A percentile compares a stretch with the other conserved stretches of the same genome.
These are phyloP conservation scores for Talaromyces sp. DNA, from an alignment of 2,329 filamentous ascomycete genomes.

Conservation along the genomic window DNA sequence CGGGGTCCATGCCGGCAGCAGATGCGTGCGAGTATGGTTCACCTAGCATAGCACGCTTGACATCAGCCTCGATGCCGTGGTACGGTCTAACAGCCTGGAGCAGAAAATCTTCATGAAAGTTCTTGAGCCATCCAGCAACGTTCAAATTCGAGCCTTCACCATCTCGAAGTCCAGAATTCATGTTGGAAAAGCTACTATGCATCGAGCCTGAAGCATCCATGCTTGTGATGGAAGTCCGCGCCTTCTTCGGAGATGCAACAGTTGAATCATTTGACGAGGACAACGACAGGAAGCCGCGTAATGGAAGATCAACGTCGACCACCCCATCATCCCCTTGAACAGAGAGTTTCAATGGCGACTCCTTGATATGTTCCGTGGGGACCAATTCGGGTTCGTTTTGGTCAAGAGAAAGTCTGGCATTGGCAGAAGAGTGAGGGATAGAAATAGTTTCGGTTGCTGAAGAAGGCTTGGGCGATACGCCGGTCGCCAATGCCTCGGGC, in stretches of 20 bases:
- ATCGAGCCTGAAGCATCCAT: conserved; percentile 50
- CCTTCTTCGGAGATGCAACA: conserved; percentile 44
- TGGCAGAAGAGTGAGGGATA: conserved; percentile 31
- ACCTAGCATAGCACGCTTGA: conserved; percentile 57
- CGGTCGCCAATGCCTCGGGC: background rate
- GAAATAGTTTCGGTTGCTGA: conserved; percentile 36
- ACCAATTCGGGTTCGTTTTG: conserved; percentile 32
- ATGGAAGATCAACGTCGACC: conserved; percentile 60
- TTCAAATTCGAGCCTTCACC: conserved; percentile 52
- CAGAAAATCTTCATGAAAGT: conserved; percentile 59
- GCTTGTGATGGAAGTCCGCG: conserved; percentile 52
- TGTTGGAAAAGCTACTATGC: conserved; percentile 42
- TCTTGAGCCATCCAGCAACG: conserved; percentile 58
- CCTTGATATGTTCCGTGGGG: conserved; percentile 35
- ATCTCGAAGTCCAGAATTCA: conserved; percentile 33
- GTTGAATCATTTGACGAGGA: conserved; percentile 47
- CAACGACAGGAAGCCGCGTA: conserved; percentile 52
- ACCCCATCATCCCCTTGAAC: conserved; percentile 60
- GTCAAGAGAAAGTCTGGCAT: conserved; percentile 23
- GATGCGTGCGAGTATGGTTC: conserved; percentile 49
- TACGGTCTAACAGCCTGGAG: conserved; percentile 60
- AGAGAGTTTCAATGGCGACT: conserved; percentile 53
- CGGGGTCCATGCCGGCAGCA: conserved; percentile 33
- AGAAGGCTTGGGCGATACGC: conserved; percentile 15
- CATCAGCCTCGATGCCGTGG: conserved; percentile 51